Percentiles rank a stretch among this genome's conserved stretches.
Evolutionary conservation across 805 yeast genomes (phyloP).

Genomic region (Nakazawaea ishiwadae): DNA sequence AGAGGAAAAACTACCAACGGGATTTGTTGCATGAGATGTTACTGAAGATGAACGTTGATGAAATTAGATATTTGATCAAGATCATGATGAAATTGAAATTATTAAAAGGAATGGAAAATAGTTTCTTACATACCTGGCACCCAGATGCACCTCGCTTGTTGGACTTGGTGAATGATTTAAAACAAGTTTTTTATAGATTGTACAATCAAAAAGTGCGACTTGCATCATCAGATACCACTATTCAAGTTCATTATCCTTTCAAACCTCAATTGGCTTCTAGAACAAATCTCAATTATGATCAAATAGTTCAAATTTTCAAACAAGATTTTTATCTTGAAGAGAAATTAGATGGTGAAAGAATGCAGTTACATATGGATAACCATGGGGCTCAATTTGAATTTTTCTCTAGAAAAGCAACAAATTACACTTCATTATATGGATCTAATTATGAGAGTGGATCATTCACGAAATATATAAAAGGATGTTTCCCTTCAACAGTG

Average conservation of each 20-base stretch:
- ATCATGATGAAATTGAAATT: constrained; percentile 57
- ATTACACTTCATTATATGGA: constrained; percentile 71
- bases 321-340: constrained; percentile 73
- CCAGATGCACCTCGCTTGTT: constrained; percentile 68
- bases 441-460: constrained; percentile 37
- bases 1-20: constrained; percentile 33
- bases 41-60: constrained; percentile 51
- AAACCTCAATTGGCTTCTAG: constrained; percentile 73
- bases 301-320: constrained; percentile 42
- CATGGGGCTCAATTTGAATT: constrained; percentile 37
- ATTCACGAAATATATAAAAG: constrained; percentile 23
- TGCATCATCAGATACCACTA: constrained; percentile 31
- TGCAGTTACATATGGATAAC: constrained; percentile 62
- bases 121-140: constrained; percentile 63
- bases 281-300: constrained; percentile 42
- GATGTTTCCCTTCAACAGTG: constrained; percentile 24
- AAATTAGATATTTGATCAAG: constrained; percentile 64
- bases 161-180: constrained; percentile 61
- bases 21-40: constrained; percentile 45
- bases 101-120: constrained; percentile 58
- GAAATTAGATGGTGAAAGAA: constrained; percentile 90
- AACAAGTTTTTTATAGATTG: constrained; percentile 54
- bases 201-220: constrained; percentile 44
- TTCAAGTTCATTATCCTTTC: constrained; percentile 52
- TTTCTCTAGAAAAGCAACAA: constrained; percentile 66